Conservation (phyloP, 768 basidiomycete genomes). For the Leccinum variicolor region DNA sequence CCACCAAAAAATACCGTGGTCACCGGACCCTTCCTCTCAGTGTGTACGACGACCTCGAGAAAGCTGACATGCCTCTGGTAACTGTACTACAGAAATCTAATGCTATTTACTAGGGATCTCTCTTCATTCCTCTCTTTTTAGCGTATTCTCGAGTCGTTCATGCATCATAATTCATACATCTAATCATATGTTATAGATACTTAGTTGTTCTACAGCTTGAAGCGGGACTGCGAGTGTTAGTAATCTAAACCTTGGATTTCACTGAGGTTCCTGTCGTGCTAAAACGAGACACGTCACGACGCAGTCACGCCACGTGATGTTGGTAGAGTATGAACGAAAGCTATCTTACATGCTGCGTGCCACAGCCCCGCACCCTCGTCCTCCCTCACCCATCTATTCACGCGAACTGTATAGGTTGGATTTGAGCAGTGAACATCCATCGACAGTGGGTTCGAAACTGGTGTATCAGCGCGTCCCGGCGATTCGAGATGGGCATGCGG, state of each 20-base stretch:
- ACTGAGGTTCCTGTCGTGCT: background rate
- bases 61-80: background rate
- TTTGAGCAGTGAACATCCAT: too few species aligned
- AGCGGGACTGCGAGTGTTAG: background rate
- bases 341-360: too few species aligned
- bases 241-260: background rate
- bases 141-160: background rate
- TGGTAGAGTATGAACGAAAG: too few species aligned
- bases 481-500: too few species aligned
- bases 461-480: too few species aligned
- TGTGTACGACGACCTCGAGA: background rate
- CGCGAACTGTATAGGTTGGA: too few species aligned
- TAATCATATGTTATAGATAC: background rate
- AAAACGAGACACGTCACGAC: background rate
- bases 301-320: too few species aligned
- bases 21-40: background rate
- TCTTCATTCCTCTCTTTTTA: too few species aligned
- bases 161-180: background rate
- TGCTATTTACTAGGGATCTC: background rate
- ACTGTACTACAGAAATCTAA: background rate
- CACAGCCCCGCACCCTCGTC: too few species aligned
- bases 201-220: too few species aligned
- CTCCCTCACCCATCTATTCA: too few species aligned
- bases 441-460: too few species aligned
- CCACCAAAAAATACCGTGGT: background rate